Conservation (phyloP, 2,329 filamentous ascomycete species). For the Talaromyces sp. region DNA sequence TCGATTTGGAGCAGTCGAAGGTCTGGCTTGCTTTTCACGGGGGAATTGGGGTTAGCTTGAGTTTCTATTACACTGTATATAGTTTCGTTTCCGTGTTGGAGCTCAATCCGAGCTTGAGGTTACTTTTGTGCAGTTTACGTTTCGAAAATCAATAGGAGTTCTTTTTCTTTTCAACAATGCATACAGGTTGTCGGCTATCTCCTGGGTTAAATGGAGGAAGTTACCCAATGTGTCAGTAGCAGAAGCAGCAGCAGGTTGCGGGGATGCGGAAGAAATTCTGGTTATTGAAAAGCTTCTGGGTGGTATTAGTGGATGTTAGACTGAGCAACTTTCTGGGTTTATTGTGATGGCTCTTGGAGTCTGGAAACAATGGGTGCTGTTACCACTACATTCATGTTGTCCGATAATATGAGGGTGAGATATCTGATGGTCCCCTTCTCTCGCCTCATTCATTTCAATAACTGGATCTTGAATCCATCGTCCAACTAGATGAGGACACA, state of each 20-base stretch:
- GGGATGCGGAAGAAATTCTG: neutral
- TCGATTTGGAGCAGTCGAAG: neutral
- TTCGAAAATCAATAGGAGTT: neutral
- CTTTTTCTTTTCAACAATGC: neutral
- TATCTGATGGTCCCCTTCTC: neutral
- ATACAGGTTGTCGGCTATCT: neutral
- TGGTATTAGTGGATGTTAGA: neutral
- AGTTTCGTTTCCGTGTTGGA: neutral
- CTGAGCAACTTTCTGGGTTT: neutral
- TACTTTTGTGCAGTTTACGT: neutral
- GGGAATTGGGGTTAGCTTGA: neutral
- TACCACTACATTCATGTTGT: neutral
- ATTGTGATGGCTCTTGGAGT: neutral
- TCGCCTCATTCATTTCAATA: neutral
- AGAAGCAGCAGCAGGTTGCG: neutral
- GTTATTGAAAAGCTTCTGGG: neutral
- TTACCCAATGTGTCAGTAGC: neutral
- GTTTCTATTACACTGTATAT: neutral
- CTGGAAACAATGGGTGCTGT: neutral
- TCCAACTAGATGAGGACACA: neutral
- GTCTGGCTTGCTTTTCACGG: neutral
- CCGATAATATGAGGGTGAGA: neutral
- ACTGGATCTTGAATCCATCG: neutral
- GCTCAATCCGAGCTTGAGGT: neutral
- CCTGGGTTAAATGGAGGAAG: neutral